phyloP scores from a whole-genome alignment of 805 yeast genomes.

The Lipomyces chichibuensis region DNA sequence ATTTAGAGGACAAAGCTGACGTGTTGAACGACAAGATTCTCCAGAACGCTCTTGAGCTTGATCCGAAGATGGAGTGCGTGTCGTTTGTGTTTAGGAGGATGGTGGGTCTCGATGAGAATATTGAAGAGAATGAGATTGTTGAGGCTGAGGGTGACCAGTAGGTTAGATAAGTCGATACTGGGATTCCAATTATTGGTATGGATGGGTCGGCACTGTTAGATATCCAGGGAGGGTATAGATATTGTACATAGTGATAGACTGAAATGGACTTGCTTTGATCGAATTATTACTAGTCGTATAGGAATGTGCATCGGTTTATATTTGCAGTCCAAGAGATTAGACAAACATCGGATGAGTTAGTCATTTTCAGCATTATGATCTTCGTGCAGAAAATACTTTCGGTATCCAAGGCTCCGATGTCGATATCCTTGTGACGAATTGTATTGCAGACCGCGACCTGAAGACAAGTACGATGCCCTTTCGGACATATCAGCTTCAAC shows the following conservation, averaged over 20 bases:
- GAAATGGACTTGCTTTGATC: neutral
- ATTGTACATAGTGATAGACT: neutral
- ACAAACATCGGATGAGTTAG: too few species aligned
- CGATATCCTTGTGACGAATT: too few species aligned
- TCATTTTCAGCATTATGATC: too few species aligned
- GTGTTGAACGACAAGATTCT: constrained; percentile 23
- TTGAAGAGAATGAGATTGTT: neutral
- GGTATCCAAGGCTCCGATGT: too few species aligned
- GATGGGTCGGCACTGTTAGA: too few species aligned
- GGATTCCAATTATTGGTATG: too few species aligned
- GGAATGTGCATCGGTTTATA: too few species aligned
- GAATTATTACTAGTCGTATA: neutral
- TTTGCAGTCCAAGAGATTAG: too few species aligned
- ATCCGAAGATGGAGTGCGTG: constrained; percentile 8
- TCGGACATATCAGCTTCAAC: too few species aligned
- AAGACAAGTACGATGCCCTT: too few species aligned
- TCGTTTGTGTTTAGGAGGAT: constrained; percentile 18
- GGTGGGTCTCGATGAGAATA: neutral
- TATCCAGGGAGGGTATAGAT: neutral
- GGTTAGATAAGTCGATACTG: neutral
- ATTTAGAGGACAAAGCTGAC: constrained; percentile 10
- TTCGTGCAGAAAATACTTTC: too few species aligned
- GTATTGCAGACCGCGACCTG: too few species aligned
- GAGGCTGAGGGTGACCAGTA: neutral
- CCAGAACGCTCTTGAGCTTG: constrained; percentile 9